These are phyloP conservation scores for Cylindrodendrum hubeiense DNA, from an alignment of 2,329 filamentous ascomycete species.

Conservation along the genomic window DNA sequence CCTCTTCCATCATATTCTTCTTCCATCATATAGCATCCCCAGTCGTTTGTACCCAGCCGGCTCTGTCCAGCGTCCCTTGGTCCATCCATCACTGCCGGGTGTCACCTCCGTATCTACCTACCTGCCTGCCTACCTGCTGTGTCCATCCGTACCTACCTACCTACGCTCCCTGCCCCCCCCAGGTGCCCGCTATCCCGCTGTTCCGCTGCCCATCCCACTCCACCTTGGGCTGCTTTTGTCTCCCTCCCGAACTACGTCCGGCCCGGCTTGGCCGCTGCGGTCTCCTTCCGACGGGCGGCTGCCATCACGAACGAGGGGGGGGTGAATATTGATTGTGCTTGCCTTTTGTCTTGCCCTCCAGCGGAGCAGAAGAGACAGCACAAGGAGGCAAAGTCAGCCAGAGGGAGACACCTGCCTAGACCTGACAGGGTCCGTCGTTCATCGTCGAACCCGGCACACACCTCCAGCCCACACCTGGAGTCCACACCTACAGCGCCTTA, in stretches of 20 bases:
- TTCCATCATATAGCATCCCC: background rate
- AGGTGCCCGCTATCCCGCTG: background rate
- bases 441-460: background rate
- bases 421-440: background rate
- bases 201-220: background rate
- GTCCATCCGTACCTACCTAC: background rate
- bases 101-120: background rate
- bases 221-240: background rate
- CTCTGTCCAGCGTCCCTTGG: background rate
- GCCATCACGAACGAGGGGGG: conserved; percentile 8
- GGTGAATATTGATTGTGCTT: conserved; percentile 5
- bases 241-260: background rate
- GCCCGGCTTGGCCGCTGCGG: conserved; percentile 12
- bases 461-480: background rate
- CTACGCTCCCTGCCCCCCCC: background rate
- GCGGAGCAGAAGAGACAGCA: conserved; percentile 5
- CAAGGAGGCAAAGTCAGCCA: background rate
- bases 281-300: conserved; percentile 16
- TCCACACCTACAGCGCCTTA: background rate
- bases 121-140: background rate
- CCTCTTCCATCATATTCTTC: background rate
- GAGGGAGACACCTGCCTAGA: background rate
- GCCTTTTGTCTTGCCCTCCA: background rate
- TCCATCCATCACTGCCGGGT: background rate
- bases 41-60: background rate